These are phyloP conservation scores for Solanum megistacrolobum DNA, from an alignment of 257 asterid species.

Conservation along the genomic window DNA sequence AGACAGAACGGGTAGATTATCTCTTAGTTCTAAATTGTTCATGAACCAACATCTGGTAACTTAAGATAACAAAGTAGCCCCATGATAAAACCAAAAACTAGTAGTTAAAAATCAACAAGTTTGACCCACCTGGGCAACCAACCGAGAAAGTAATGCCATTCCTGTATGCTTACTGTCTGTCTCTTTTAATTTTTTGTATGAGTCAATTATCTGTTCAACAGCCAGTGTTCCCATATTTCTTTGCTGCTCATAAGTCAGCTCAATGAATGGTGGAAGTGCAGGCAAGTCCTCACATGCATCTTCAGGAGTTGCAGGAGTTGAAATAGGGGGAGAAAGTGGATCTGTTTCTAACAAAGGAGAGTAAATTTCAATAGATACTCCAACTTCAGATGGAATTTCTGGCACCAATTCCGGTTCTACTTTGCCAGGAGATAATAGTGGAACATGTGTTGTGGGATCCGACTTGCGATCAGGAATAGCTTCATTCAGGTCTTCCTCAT, in stretches of 20 bases:
- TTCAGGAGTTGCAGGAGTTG: slow-evolving; percentile 41
- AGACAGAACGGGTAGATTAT: not conserved
- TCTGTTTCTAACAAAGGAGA: slow-evolving; percentile 74
- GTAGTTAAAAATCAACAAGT: slow-evolving; percentile 5
- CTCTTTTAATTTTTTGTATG: slow-evolving; percentile 45
- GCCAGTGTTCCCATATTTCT: slow-evolving; percentile 43
- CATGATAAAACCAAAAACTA: slow-evolving; percentile 4
- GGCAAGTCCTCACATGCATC: slow-evolving; percentile 43
- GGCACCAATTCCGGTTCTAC: slow-evolving; percentile 30
- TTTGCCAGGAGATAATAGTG: slow-evolving; percentile 28
- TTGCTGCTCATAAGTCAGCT: slow-evolving; percentile 51
- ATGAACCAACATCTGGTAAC: slow-evolving; percentile 7
- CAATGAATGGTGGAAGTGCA: slow-evolving; percentile 47
- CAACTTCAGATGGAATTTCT: slow-evolving; percentile 26
- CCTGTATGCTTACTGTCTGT: slow-evolving; percentile 63
- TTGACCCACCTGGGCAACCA: slow-evolving; percentile 72
- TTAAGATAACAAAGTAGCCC: slow-evolving; percentile 5
- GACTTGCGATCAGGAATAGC: slow-evolving; percentile 26
- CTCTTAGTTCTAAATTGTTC: not conserved
- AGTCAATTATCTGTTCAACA: slow-evolving; percentile 60
- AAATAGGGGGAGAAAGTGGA: slow-evolving; percentile 38
- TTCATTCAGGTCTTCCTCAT: slow-evolving; percentile 29
- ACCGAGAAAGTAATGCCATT: slow-evolving; percentile 72
- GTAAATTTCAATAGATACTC: slow-evolving; percentile 52
- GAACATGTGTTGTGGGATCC: slow-evolving; percentile 21